Percentiles rank a stretch among this genome's conserved stretches.
These are phyloP conservation scores for Lactarius vividus DNA, from an alignment of 768 basidiomycete genomes.

Conservation along the genomic window DNA sequence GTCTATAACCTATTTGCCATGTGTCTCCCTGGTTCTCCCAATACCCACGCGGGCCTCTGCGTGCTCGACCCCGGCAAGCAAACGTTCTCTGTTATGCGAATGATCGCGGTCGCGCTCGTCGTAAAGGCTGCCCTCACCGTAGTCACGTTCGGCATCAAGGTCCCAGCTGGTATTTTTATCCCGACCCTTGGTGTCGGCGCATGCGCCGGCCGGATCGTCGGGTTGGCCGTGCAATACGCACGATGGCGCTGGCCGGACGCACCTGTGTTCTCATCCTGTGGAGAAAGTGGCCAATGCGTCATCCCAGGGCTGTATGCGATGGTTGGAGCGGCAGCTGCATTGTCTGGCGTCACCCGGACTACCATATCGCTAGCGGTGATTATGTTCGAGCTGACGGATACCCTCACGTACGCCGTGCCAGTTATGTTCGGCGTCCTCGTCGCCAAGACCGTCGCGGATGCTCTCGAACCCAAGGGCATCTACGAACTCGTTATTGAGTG, in stretches of 20 bases:
- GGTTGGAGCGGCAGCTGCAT: constrained; percentile 91
- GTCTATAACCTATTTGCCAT: constrained; percentile 91
- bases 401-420: constrained; percentile 87
- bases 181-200: constrained; percentile 94
- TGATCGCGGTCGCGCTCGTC: constrained; percentile 73
- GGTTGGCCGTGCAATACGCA: constrained; percentile 74
- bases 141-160: constrained; percentile 89
- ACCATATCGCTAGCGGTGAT: constrained; percentile 96
- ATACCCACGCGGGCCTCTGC: constrained; percentile 68
- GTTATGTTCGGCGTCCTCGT: constrained; percentile 87
- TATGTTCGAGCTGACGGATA: constrained; percentile 92
- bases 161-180: constrained; percentile 93
- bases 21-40: constrained; percentile 58
- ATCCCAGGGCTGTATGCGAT: constrained; percentile 92
- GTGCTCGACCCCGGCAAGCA: constrained; percentile 56
- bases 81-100: constrained; percentile 58
- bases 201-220: constrained; percentile 85
- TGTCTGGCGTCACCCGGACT: constrained; percentile 94
- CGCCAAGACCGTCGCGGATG: constrained; percentile 87
- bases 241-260: constrained; percentile 61
- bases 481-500: constrained; percentile 95
- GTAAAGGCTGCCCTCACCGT: constrained; percentile 80
- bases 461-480: constrained; percentile 88
- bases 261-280: constrained; percentile 63
- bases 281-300: constrained; percentile 67